phyloP scores from a whole-genome alignment of 768 basidiomycete species.

The Albatrellus ellisii region DNA sequence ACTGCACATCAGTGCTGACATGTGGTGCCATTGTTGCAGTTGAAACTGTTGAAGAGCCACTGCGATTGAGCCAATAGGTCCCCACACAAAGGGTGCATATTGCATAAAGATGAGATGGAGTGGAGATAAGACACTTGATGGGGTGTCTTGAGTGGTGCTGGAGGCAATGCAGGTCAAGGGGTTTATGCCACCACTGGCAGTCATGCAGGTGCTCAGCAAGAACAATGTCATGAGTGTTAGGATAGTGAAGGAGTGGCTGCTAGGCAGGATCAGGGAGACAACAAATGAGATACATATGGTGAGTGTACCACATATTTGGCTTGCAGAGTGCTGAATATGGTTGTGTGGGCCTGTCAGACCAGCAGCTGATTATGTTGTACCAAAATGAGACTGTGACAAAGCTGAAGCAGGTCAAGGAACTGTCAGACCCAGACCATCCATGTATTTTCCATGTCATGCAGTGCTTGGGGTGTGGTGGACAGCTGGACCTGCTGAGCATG shows the following conservation, averaged over 20 bases:
- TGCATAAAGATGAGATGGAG: too few species aligned
- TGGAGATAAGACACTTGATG: too few species aligned
- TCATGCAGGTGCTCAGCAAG: constrained; percentile 79
- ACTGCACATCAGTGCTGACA: too few species aligned
- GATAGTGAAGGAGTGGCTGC: constrained; percentile 84
- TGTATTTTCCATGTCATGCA: constrained; percentile 90
- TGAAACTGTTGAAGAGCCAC: too few species aligned
- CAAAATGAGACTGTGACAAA: constrained; percentile 72
- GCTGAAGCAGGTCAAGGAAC: constrained; percentile 66
- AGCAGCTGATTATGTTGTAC: constrained; percentile 78
- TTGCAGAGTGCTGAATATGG: neutral
- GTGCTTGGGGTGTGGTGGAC: constrained; percentile 81
- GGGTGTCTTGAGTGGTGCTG: too few species aligned
- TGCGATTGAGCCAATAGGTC: too few species aligned
- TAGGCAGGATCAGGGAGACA: constrained; percentile 60
- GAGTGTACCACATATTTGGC: constrained; percentile 19
- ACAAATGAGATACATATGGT: constrained; percentile 73
- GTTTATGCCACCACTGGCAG: constrained; percentile 81
- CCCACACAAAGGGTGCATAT: too few species aligned
- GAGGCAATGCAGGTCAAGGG: constrained; percentile 67
- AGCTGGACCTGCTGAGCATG: constrained; percentile 83
- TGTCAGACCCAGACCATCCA: constrained; percentile 67
- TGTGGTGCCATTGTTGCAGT: too few species aligned
- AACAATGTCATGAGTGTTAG: constrained; percentile 88
- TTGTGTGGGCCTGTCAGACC: constrained; percentile 41